Percentiles rank a stretch among this genome's conserved stretches.
Conservation (phyloP, 2,329 filamentous ascomycete species). For the Cladosporium sphaerospermum region DNA sequence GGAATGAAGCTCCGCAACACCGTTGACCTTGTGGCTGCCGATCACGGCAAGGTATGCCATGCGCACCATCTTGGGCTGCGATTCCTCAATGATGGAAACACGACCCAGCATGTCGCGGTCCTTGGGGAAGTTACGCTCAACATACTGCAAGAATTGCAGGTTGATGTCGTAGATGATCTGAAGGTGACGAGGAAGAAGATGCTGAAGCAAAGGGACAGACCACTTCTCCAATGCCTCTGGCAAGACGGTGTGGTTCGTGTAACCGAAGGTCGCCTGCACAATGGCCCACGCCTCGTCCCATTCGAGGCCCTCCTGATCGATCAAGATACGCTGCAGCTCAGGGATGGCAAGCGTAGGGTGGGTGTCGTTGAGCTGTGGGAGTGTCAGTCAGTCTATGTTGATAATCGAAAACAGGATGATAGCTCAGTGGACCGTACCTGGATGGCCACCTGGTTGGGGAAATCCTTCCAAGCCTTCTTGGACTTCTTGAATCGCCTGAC, state of each 20-base stretch:
- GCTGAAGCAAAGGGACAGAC: conserved; percentile 87
- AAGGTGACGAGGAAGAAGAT: conserved; percentile 86
- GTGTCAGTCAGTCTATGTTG: no score
- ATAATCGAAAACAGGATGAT: neutral
- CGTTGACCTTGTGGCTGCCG: conserved; percentile 98
- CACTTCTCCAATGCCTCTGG: conserved; percentile 97
- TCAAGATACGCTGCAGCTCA: conserved; percentile 84
- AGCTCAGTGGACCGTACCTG: conserved; percentile 41
- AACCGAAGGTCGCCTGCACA: conserved; percentile 66
- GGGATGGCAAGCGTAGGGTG: conserved; percentile 95
- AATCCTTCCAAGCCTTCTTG: conserved; percentile 82
- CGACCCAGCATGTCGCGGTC: conserved; percentile 77
- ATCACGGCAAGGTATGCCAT: conserved; percentile 96
- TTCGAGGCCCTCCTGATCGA: conserved; percentile 82
- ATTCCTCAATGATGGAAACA: conserved; percentile 98
- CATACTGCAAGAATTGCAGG: conserved; percentile 80
- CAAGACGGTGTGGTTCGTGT: conserved; percentile 97
- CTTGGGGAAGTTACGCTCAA: conserved; percentile 85
- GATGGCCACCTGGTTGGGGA: conserved; percentile 91
- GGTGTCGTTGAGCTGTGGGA: conserved; percentile 71
- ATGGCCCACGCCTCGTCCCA: conserved; percentile 90
- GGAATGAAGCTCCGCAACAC: conserved; percentile 94
- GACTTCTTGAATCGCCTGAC: conserved; percentile 98
- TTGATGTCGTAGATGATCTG: conserved; percentile 99
- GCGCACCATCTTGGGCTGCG: conserved; percentile 92